Evolutionary conservation across 1,139 yeast species (phyloP).

Genomic region (Arxiozyma bovina): DNA sequence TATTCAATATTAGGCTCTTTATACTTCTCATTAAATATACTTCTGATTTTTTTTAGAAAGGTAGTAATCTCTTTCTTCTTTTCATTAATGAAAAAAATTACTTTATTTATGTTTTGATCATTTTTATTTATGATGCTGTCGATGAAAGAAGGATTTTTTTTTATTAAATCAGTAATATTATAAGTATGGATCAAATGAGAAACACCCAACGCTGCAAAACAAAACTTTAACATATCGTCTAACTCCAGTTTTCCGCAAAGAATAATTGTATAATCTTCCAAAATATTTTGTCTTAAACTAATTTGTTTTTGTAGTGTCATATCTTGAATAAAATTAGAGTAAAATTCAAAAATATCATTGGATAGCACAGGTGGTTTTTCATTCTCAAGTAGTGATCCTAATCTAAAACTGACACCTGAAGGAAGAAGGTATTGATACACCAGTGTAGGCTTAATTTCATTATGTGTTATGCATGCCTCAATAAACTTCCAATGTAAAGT

Average conservation of each 20-base stretch:
- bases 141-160: not conserved
- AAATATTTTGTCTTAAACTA: conserved; percentile 6
- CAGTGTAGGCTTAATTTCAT: conserved; percentile 30
- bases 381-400: conserved; percentile 15
- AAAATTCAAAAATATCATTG: conserved; percentile 28
- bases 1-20: not conserved
- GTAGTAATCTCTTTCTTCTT: conserved; percentile 5
- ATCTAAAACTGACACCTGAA: conserved; percentile 46
- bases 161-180: not conserved
- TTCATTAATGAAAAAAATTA: conserved; percentile 12
- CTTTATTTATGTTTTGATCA: not conserved
- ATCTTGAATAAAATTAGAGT: conserved; percentile 30
- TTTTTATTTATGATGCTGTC: not conserved
- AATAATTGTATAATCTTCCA: conserved; percentile 18
- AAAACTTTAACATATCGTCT: conserved; percentile 23
- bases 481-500: conserved; percentile 56
- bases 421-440: conserved; percentile 49
- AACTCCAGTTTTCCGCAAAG: conserved; percentile 23
- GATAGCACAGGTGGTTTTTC: conserved; percentile 22
- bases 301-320: conserved; percentile 14
- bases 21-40: not conserved
- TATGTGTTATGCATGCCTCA: conserved; percentile 39
- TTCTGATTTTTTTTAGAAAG: conserved; percentile 6
- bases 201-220: conserved; percentile 21
- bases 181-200: conserved; percentile 8